Base-by-base conservation (phyloP, 2,329 filamentous ascomycete genomes). In the Chaetothyriales sp. region DNA sequence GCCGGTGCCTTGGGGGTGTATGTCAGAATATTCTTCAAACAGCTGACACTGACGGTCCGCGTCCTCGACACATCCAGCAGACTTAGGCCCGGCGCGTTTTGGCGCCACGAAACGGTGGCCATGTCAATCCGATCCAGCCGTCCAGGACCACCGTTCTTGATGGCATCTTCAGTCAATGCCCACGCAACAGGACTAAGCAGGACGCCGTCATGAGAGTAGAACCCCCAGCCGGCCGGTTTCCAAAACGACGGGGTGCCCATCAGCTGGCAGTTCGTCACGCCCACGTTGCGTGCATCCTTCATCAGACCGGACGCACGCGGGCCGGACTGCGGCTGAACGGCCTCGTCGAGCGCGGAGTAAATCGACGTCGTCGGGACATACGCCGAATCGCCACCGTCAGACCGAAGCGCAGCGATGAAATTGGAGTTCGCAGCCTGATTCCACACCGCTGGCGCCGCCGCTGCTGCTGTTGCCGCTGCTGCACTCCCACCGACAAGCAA, bases 311-410 rank as follows among this genome's bases (percentile, higher is more conserved):
- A 78, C 0, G 75, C 75, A 2, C 60, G 57, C 0, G 62, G 63
- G 2, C 72, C 75, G 25, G 57, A 57, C 61, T 75, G 70, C 1
- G 73, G 76, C 60, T 76, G 60, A 1, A 78, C 73, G 48, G 78
- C 66, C 56, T 78, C 70, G 54, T 78, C 74, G 22, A 68, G 61
- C 10, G 65, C 62, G 0, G 70, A 73, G 62, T 74, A 78, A 45
- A 79, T 64, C 0, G 67, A 74, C 0, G 76, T 78, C 0, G 74
- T 78, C 0, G 74, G 73, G 0, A 79, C 73, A 54, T 75, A 78
- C 3, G 73, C 73, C 1, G 70, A 72, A 49, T 73, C 72, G 0
- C 75, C 75, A 20, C 66, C 69, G 44, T 70, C 63, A 7, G 54
- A 54, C 10, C 73, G 66, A 2, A 78, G 60, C 0, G 64, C 65